Base-by-base conservation (phyloP, 1,284 basidiomycete species). In the Ganoderma sinense region DNA sequence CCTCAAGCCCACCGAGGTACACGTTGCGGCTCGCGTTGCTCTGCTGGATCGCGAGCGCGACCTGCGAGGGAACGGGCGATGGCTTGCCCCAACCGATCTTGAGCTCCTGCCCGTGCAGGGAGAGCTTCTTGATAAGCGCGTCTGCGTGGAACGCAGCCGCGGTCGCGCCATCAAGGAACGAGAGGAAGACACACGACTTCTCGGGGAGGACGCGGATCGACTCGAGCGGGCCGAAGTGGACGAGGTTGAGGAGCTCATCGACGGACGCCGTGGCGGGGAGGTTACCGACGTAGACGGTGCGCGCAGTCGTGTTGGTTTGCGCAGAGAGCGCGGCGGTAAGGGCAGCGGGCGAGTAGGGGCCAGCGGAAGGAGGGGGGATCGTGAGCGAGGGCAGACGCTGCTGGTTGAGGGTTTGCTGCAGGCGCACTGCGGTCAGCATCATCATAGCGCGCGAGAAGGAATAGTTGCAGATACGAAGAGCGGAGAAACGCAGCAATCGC, bases 241-340 rank as follows among this genome's bases (percentile, higher is more conserved):
- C 97, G 72, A 98, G 92, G 81, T 97, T 98, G 78, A 99, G 92
- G 33, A 99, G 90, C 81, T 99, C 97, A 79, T 99, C 97, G 69
- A 98, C 97, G 7, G 96, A 97, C 0, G 97, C 97, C 29, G 96
- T 96, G n/a, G 94, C 87, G 18, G 97, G 97, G 55, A 99, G 88
- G 82, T 98, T 98, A 74, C 97, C 98, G 69, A 99, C 93, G 81
- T 99, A 99, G 62, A 99, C 97, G 0, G 98, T 99, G 69, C 97
- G 94, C 11, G 94, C 94, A 1, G 89, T 89, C 10, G 84, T 81
- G 75, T 89, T 91, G 64, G 85, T 86, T 26, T 88, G 86, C 2
- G 89, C 88, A 45, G 89, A 89, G 1, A 92, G 89, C 1, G 91
- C 88, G 1, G 89, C 90, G 1, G 82, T 85, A 55, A 93, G 84